phyloP scores from a whole-genome alignment of 163 green algal species.

The Chloromonas sp. region DNA sequence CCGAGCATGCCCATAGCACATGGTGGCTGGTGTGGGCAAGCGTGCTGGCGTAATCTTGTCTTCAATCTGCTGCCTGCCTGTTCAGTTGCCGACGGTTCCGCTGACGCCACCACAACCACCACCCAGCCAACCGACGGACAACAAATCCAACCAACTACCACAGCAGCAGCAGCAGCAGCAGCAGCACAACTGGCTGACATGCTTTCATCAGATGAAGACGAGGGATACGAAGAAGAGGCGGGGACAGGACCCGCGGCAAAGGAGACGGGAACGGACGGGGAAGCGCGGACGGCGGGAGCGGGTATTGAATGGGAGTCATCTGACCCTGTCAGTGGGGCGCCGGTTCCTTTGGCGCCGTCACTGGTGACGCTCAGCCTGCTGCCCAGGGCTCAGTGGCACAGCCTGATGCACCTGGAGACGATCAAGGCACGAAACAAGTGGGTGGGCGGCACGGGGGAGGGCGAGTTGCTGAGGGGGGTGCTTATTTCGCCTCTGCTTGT shows the following conservation, averaged over 20 bases:
- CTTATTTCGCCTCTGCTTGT: neutral
- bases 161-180: slow-evolving; percentile 1
- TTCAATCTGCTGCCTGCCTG: neutral
- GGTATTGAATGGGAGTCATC: neutral
- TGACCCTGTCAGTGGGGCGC: slow-evolving; percentile 31
- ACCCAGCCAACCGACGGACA: too few relatives aligned
- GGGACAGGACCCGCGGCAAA: too few relatives aligned
- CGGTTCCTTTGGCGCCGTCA: slow-evolving; percentile 52
- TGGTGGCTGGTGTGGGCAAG: too few relatives aligned
- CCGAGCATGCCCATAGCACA: too few relatives aligned
- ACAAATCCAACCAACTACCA: too few relatives aligned
- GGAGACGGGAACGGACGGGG: neutral
- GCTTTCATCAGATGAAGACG: neutral
- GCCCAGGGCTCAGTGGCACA: slow-evolving; percentile 73
- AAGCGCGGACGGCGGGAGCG: slow-evolving; percentile 1
- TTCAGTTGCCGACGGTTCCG: too few relatives aligned
- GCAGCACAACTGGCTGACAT: neutral
- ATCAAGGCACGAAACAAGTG: slow-evolving; percentile 44
- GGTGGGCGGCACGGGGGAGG: neutral
- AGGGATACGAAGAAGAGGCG: neutral
- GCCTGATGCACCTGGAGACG: slow-evolving; percentile 77
- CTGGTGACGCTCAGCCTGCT: slow-evolving; percentile 82
- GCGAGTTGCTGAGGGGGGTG: neutral
- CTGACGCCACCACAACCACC: too few relatives aligned
- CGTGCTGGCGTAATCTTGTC: neutral